phyloP scores from a whole-genome alignment of 345 rosid species.

The Euclidium syriacum region DNA sequence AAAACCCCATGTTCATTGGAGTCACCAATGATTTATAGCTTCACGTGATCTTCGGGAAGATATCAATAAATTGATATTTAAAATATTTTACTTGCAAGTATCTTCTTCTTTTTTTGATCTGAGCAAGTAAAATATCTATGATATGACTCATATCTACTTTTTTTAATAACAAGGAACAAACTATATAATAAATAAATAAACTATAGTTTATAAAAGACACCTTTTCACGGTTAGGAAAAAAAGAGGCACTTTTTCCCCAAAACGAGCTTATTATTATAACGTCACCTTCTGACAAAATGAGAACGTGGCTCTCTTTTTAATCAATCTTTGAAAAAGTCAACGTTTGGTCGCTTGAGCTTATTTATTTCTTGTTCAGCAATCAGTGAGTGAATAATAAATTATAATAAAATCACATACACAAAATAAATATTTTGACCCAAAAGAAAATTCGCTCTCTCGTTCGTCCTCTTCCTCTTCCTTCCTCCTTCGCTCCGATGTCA shows the following conservation, averaged over 20 bases:
- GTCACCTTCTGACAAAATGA: neutral
- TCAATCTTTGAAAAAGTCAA: slow-evolving; percentile 15
- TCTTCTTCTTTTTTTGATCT: too few species aligned
- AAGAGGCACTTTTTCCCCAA: neutral
- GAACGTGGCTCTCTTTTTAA: neutral
- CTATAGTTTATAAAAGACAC: neutral
- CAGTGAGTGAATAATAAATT: neutral
- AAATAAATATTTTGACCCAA: too few species aligned
- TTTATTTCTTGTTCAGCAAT: neutral
- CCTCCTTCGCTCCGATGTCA: neutral
- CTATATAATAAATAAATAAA: too few species aligned
- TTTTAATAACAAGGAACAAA: too few species aligned
- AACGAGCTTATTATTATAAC: neutral
- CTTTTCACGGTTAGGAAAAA: neutral
- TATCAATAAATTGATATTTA: too few species aligned
- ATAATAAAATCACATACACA: too few species aligned
- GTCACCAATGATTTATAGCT: too few species aligned
- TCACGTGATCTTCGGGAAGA: too few species aligned
- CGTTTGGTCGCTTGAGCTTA: neutral
- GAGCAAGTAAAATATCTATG: too few species aligned
- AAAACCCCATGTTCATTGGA: too few species aligned
- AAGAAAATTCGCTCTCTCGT: neutral
- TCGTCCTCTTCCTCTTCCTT: neutral
- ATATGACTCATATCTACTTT: too few species aligned
- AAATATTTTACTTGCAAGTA: too few species aligned